These are phyloP conservation scores for Aspergillus piperis DNA, from an alignment of 2,329 filamentous ascomycete genomes.

Conservation along the genomic window DNA sequence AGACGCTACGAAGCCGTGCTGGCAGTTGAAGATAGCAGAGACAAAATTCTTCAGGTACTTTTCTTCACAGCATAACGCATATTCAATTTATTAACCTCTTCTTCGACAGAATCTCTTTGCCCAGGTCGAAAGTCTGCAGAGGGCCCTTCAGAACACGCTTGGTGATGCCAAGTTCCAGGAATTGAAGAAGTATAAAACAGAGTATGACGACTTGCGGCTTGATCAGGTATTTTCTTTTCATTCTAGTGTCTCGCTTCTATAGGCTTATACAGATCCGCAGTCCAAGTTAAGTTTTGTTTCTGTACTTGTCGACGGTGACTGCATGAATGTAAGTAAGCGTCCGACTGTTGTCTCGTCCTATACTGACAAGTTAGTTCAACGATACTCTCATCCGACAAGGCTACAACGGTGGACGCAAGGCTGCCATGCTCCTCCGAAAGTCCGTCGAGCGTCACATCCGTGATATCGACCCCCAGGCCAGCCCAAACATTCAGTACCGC, in stretches of 20 bases:
- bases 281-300: slow-evolving; percentile 30
- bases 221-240: slow-evolving; percentile 10
- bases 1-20: slow-evolving; percentile 11
- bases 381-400: slow-evolving; percentile 34
- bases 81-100: not conserved
- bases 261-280: slow-evolving; percentile 5
- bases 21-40: slow-evolving; percentile 20
- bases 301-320: slow-evolving; percentile 44
- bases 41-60: slow-evolving; percentile 18
- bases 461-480: slow-evolving; percentile 17
- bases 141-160: slow-evolving; percentile 6
- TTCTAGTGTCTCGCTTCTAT: too few species aligned
- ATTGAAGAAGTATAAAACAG: not conserved
- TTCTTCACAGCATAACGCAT: not conserved
- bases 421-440: slow-evolving; percentile 29
- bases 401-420: slow-evolving; percentile 33
- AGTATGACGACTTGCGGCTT: slow-evolving; percentile 7
- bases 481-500: slow-evolving; percentile 30
- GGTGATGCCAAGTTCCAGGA: slow-evolving; percentile 12
- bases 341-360: not conserved
- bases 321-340: slow-evolving; percentile 35
- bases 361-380: slow-evolving; percentile 31
- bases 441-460: slow-evolving; percentile 28
- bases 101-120: slow-evolving; percentile 16
- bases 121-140: slow-evolving; percentile 12